Evolutionary conservation across 208 protist species (phyloP).

Genomic region (Blastocrithidia nonstop): DNA sequence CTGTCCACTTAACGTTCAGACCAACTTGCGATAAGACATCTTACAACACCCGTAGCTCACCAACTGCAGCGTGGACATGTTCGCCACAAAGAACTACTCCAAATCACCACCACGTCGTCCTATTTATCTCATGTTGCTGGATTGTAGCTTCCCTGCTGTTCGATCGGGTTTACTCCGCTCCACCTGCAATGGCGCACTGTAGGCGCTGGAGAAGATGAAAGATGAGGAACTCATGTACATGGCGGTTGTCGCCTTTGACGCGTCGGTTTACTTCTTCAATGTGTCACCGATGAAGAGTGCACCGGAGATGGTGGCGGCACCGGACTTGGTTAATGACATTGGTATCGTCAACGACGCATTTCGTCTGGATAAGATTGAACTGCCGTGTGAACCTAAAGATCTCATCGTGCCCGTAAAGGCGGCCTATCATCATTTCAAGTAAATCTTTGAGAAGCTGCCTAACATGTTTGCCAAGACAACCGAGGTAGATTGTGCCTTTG

Average conservation of each 20-base stretch:
- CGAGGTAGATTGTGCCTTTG: slow-evolving; percentile 82
- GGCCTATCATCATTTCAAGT: slow-evolving; percentile 39
- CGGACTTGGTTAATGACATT: slow-evolving; percentile 66
- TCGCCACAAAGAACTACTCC: slow-evolving; percentile 93
- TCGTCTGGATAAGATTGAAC: slow-evolving; percentile 60
- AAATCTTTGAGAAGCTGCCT: slow-evolving; percentile 60
- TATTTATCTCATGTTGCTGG: slow-evolving; percentile 90
- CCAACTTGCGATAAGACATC: slow-evolving; percentile 72
- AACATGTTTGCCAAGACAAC: slow-evolving; percentile 38
- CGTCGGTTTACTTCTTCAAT: slow-evolving; percentile 90
- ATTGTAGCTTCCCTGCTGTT: slow-evolving; percentile 85
- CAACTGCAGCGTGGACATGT: slow-evolving; percentile 84
- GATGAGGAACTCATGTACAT: slow-evolving; percentile 76
- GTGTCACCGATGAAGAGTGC: slow-evolving; percentile 33
- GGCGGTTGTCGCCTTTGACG: slow-evolving; percentile 59
- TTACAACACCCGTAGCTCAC: slow-evolving; percentile 77
- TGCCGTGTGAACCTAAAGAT: slow-evolving; percentile 55
- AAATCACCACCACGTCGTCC: slow-evolving; percentile 79
- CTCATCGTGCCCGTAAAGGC: slow-evolving; percentile 70
- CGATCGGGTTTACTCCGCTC: slow-evolving; percentile 64
- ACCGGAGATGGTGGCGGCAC: slow-evolving; percentile 81
- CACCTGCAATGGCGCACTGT: slow-evolving; percentile 49
- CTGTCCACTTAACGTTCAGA: slow-evolving; percentile 59
- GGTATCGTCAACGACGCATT: slow-evolving; percentile 74
- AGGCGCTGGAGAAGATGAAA: slow-evolving; percentile 55